Percentiles rank a stretch among this genome's conserved stretches.
These are phyloP conservation scores for Solanum hybrid DNA, from an alignment of 305 asterid species.

Conservation along the genomic window DNA sequence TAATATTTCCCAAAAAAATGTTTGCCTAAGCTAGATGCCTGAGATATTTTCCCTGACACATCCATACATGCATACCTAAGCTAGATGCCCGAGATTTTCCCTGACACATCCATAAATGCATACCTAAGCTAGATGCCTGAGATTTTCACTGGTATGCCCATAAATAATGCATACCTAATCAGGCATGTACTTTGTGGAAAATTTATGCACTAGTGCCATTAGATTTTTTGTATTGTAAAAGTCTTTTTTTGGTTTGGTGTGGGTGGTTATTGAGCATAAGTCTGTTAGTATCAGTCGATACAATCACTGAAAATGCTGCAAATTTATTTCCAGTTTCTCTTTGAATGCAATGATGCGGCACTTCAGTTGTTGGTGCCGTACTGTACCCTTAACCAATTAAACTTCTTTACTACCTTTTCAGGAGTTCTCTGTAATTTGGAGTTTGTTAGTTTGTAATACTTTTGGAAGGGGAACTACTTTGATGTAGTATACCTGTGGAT, in stretches of 20 bases:
- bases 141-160: background rate
- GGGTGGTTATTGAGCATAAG: background rate
- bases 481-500: background rate
- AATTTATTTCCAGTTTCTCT: background rate
- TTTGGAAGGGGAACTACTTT: background rate
- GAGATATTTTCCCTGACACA: background rate
- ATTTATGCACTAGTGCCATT: background rate
- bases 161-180: background rate
- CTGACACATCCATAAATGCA: background rate
- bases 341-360: background rate
- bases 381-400: background rate
- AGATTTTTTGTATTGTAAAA: background rate
- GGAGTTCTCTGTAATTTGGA: background rate
- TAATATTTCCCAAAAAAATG: background rate
- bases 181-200: background rate
- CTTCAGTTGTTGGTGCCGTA: constrained; percentile 7
- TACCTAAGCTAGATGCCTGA: background rate
- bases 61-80: background rate
- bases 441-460: background rate
- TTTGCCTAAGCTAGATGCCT: background rate
- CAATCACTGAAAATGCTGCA: background rate
- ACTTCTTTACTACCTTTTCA: background rate
- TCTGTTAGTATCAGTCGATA: background rate
- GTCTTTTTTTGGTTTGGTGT: background rate
- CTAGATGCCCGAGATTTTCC: background rate